These are phyloP conservation scores for Stephanodiscus minutulus DNA, from an alignment of 108 stramenopile species.

Conservation along the genomic window DNA sequence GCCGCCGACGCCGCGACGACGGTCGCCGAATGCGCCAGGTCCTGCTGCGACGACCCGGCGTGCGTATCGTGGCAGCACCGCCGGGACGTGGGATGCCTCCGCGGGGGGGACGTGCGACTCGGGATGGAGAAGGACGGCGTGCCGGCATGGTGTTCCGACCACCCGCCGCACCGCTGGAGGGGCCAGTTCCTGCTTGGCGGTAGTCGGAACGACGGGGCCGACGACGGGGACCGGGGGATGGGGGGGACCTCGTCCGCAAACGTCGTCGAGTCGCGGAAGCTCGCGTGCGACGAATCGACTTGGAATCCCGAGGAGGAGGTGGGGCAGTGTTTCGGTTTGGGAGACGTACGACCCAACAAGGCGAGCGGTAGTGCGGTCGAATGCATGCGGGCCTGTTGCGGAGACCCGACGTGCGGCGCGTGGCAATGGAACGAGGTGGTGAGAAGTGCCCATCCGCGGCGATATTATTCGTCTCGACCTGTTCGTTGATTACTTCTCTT, in stretches of 20 bases:
- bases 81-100: conserved; percentile 50
- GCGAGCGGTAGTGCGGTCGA: conserved; percentile 36
- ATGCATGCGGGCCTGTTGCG: conserved; percentile 61
- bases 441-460: conserved; percentile 22
- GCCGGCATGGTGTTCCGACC: conserved; percentile 57
- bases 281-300: conserved; percentile 33
- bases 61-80: conserved; percentile 61
- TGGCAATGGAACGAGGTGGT: conserved; percentile 55
- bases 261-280: conserved; percentile 7
- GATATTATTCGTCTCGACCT: too few relatives aligned
- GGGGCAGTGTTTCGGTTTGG: conserved; percentile 68
- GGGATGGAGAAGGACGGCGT: conserved; percentile 61
- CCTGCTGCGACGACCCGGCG: conserved; percentile 35
- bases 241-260: not conserved
- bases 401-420: conserved; percentile 43
- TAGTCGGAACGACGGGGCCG: conserved; percentile 6
- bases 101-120: conserved; percentile 52
- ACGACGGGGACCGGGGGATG: too few relatives aligned
- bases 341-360: conserved; percentile 38
- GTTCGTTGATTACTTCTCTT: too few relatives aligned
- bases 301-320: conserved; percentile 61
- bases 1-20: not conserved
- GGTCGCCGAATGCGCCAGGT: not conserved
- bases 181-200: conserved; percentile 56
- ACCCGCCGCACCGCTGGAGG: conserved; percentile 53